Conservation (phyloP, 1,139 yeast genomes). For the Geotrichum phurueaensis region DNA sequence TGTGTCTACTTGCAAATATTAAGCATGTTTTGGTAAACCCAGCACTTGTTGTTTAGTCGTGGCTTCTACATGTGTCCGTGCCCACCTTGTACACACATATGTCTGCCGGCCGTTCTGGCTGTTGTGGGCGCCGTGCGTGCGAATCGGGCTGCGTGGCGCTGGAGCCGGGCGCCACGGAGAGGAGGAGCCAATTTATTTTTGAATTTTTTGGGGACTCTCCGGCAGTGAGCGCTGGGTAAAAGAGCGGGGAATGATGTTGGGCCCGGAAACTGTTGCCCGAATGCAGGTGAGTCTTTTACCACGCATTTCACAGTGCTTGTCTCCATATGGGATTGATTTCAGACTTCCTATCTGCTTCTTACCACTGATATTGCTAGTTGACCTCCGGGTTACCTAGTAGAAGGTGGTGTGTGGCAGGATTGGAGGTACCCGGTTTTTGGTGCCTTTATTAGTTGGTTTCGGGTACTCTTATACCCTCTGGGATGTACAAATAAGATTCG, state of each 20-base stretch:
- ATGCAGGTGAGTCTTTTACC: not conserved
- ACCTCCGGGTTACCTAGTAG: not conserved
- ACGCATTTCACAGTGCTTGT: not conserved
- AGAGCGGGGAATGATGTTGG: not conserved
- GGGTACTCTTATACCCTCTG: not conserved
- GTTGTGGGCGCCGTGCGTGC: not conserved
- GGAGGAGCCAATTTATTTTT: not conserved
- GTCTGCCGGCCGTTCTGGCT: not conserved
- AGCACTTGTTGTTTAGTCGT: not conserved
- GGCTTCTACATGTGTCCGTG: not conserved
- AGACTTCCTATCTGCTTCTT: not conserved
- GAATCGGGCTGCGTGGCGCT: not conserved
- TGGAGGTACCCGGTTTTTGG: not conserved
- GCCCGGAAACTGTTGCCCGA: not conserved
- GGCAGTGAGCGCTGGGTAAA: not conserved
- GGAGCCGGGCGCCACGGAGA: not conserved
- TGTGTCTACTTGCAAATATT: slow-evolving; percentile 20
- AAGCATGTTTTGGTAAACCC: not conserved
- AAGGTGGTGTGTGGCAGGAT: not conserved
- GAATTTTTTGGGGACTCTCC: not conserved
- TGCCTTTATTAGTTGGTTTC: not conserved
- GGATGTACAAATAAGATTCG: not conserved
- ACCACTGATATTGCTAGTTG: not conserved
- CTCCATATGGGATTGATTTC: not conserved
- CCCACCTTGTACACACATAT: not conserved